Evolutionary conservation across 306 rosid genomes (phyloP), one percentile per base, ranked within the genome.

Genomic region (Potentilla sterilis): DNA sequence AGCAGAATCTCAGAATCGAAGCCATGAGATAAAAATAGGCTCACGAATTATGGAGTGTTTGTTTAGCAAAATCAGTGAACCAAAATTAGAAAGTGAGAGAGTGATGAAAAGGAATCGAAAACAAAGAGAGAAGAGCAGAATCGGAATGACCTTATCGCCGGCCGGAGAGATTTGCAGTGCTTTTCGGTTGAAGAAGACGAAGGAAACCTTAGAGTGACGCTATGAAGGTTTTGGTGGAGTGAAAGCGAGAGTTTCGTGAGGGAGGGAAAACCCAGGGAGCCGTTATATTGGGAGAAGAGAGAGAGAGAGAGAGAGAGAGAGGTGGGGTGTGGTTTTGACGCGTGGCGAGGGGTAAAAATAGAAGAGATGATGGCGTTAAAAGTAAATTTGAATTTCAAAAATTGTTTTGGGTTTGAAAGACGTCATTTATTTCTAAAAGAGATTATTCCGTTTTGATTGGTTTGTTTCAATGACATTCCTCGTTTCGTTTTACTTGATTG

Each of bases 241-340:
- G n/a, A n/a, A n/a, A 9, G 38, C 4, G 48, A 64, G 84, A 75
- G 81, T 52, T n/a, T 71, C 12, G 86, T 77, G 47, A 80, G 74
- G 7, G 69, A 67, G 76, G 59, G 51, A 40, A 59, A 75, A 40
- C 5, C n/a, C 18, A 9, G 81, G 6, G 70, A 80, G 65, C 15
- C 86, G 90, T 86, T 86, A 79, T 67, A 62, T 77, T 74, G 70
- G 67, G 78, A 21, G 69, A 6, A 58, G 64, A 57, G 63, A 46
- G 7, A 6, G 34, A 37, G 3, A 58, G 64, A 57, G 63, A 46
- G 7, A 6, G 34, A 37, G 3, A 5, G 34, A 15, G 3, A 1
- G 35, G 70, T 1, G n/a, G 34, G 61, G 18, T 6, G 35, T 2
- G 75, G 47, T 65, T 1, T 5, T 51, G 80, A 77, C 88, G 81